phyloP scores from a whole-genome alignment of 495 filamentous ascomycete species.

The Penicillium cosmopolitanum region DNA sequence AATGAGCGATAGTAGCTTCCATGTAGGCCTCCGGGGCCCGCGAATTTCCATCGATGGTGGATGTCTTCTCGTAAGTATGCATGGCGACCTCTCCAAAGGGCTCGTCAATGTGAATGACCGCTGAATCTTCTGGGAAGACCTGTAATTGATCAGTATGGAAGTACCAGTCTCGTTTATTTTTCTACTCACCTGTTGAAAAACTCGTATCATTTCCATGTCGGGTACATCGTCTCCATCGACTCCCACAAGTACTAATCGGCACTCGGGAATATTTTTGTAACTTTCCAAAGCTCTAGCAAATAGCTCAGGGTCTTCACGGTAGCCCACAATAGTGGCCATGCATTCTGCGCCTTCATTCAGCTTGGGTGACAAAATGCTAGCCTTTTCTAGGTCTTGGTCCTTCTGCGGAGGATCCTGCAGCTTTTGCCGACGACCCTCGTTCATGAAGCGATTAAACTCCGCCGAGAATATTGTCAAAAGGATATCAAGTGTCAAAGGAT shows the following conservation, averaged over 20 bases:
- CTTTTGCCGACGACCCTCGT: slow-evolving; percentile 24
- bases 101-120: slow-evolving; percentile 34
- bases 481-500: slow-evolving; percentile 31
- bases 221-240: slow-evolving; percentile 34
- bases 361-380: slow-evolving; percentile 1
- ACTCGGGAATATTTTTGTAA: slow-evolving; percentile 29
- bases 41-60: slow-evolving; percentile 21
- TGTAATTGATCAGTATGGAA: slow-evolving; percentile 4
- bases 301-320: slow-evolving; percentile 37
- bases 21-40: slow-evolving; percentile 23
- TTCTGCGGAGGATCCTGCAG: slow-evolving; percentile 8
- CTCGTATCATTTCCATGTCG: slow-evolving; percentile 38
- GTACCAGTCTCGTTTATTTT: background rate
- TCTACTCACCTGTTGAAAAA: slow-evolving; percentile 25
- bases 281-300: slow-evolving; percentile 36
- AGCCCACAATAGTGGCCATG: slow-evolving; percentile 38
- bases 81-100: slow-evolving; percentile 36
- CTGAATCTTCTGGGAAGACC: slow-evolving; percentile 29
- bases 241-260: slow-evolving; percentile 34
- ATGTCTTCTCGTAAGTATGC: slow-evolving; percentile 30
- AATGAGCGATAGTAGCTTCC: slow-evolving; percentile 29
- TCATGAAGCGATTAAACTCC: slow-evolving; percentile 31
- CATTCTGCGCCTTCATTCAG: slow-evolving; percentile 19
- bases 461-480: slow-evolving; percentile 31
- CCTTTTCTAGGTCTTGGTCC: slow-evolving; percentile 20